Percentiles rank a stretch among this genome's conserved stretches.
These are phyloP conservation scores for Rhodotorula mucilaginosa DNA, from an alignment of 1,284 basidiomycete species.

Conservation along the genomic window DNA sequence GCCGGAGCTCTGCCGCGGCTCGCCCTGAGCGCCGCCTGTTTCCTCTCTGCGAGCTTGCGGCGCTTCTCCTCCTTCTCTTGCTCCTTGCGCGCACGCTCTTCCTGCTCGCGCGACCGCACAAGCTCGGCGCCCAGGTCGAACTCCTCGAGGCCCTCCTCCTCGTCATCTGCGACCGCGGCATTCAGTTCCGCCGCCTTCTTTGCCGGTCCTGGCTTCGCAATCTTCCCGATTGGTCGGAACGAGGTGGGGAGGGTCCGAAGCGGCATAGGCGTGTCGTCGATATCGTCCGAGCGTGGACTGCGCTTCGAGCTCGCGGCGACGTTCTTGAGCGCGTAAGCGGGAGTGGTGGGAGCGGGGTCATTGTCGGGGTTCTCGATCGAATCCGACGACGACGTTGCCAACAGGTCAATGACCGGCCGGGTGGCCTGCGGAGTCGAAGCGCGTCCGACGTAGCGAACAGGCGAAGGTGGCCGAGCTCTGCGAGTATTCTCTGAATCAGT, in stretches of 20 bases:
- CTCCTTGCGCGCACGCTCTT: constrained; percentile 1
- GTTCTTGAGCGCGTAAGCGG: constrained; percentile 6
- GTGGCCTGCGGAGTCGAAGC: background rate
- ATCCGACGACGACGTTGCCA: constrained; percentile 5
- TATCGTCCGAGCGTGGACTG: constrained; percentile 3
- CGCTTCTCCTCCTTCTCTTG: background rate
- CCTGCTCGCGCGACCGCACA: background rate
- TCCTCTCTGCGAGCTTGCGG: background rate
- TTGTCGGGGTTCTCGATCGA: background rate
- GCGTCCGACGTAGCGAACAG: background rate
- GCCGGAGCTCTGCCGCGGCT: background rate
- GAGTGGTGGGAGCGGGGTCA: background rate
- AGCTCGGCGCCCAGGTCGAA: background rate
- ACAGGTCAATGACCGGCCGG: background rate
- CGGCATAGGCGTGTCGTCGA: constrained; percentile 12
- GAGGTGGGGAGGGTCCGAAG: background rate
- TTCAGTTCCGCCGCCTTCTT: background rate
- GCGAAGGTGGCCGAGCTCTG: background rate
- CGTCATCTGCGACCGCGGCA: background rate
- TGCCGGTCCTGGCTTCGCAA: background rate
- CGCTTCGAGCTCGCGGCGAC: constrained; percentile 12
- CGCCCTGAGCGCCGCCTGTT: background rate
- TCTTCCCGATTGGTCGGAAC: background rate
- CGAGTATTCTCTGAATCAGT: too few relatives aligned
- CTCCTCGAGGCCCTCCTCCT: constrained; percentile 17